Percentiles rank a stretch among this genome's conserved stretches.
phyloP scores from a whole-genome alignment of 208 protist genomes.

The Trypanosoma theileri region DNA sequence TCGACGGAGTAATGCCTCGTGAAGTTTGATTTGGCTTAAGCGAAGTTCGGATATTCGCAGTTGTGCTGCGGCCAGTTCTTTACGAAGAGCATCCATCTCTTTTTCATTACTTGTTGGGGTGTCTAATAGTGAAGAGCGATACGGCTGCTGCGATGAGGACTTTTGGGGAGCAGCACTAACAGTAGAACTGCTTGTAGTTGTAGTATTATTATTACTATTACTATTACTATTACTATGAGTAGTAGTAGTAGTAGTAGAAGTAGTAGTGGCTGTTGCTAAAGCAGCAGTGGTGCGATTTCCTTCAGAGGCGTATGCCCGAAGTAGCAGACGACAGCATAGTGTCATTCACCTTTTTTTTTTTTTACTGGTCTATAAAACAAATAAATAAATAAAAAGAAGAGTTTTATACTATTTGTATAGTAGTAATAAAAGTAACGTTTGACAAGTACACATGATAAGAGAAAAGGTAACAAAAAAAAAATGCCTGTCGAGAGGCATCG shows the following conservation, averaged over 20 bases:
- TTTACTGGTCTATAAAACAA: not conserved
- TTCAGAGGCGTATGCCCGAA: constrained; percentile 4
- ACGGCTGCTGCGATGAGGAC: not conserved
- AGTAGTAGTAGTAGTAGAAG: not conserved
- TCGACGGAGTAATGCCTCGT: constrained; percentile 36
- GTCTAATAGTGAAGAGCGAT: not conserved
- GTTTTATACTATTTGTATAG: no score
- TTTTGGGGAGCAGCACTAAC: not conserved
- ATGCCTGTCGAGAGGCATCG: no score
- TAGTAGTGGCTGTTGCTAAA: not conserved
- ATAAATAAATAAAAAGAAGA: constrained; percentile 10
- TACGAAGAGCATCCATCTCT: constrained; percentile 34
- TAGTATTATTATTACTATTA: not conserved
- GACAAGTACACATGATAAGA: no score
- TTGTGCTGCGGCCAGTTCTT: constrained; percentile 54
- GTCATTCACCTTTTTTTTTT: not conserved
- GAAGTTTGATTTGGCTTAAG: constrained; percentile 33
- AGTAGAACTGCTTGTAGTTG: no score
- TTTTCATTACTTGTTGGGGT: not conserved
- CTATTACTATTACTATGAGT: not conserved
- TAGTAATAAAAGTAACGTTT: no score
- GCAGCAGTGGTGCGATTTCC: not conserved
- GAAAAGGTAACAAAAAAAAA: constrained; percentile 7
- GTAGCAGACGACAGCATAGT: not conserved
- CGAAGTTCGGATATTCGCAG: constrained; percentile 39